Conservation (phyloP, 352 stramenopile species). For the Pythium grandisporangium region DNA sequence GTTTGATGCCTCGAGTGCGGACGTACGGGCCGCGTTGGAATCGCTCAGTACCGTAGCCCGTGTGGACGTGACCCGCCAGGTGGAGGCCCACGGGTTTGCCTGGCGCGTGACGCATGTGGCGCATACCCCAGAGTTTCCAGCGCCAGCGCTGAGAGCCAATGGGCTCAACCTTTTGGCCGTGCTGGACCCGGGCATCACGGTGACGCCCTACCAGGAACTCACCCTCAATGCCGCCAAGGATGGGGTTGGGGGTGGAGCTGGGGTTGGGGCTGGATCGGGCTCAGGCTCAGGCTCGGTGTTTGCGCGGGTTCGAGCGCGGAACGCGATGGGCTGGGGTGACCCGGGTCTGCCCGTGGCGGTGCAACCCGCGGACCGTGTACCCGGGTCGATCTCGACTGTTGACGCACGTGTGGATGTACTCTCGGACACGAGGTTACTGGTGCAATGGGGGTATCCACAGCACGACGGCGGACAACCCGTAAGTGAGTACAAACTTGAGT, state of each 20-base stretch:
- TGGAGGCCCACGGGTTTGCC: constrained; percentile 83
- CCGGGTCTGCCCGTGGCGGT: constrained; percentile 18
- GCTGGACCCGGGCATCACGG: constrained; percentile 27
- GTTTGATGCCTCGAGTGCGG: constrained; percentile 82
- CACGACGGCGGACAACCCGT: constrained; percentile 61
- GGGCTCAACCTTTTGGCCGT: constrained; percentile 33
- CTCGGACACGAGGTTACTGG: constrained; percentile 47
- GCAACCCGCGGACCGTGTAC: constrained; percentile 42
- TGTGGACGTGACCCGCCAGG: constrained; percentile 78
- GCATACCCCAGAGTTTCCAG: constrained; percentile 28
- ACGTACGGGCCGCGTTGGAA: constrained; percentile 92
- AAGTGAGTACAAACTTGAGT: constrained; percentile 78
- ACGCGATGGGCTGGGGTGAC: constrained; percentile 41
- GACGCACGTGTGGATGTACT: constrained; percentile 31
- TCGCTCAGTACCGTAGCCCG: constrained; percentile 79
- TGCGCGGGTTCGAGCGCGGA: constrained; percentile 44
- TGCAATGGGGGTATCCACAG: constrained; percentile 69
- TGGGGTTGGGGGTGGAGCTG: no score
- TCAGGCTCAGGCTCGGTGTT: constrained; percentile 57
- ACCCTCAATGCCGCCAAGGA: constrained; percentile 20
- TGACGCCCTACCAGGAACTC: constrained; percentile 44
- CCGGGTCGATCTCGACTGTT: constrained; percentile 22
- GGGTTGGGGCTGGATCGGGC: no score
- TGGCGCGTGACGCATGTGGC: constrained; percentile 91
- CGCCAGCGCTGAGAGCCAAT: constrained; percentile 31